Percentiles rank a stretch among this genome's conserved stretches.
Conservation (phyloP, 805 yeast species). For the Kodamaea lidongshanica region DNA sequence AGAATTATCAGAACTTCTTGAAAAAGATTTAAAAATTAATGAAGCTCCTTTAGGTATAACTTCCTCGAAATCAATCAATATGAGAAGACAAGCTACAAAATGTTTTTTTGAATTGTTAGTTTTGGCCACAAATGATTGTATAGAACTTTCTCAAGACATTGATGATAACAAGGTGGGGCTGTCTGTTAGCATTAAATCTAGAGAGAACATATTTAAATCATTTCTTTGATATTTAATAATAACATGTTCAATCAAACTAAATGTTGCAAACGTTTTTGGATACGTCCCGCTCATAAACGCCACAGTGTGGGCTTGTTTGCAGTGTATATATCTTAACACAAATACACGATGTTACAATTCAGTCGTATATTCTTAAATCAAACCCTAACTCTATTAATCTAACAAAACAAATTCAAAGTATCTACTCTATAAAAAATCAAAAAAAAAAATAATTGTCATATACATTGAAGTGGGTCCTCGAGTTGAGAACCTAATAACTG, state of each 20-base stretch:
- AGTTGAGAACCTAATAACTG: neutral
- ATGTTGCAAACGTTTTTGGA: too few species aligned
- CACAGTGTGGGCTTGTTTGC: too few species aligned
- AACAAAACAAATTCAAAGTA: too few species aligned
- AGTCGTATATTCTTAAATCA: too few species aligned
- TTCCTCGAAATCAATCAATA: slow-evolving; percentile 22
- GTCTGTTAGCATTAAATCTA: slow-evolving; percentile 47
- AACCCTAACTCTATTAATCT: too few species aligned
- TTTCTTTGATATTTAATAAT: slow-evolving; percentile 14
- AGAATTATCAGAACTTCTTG: slow-evolving; percentile 36
- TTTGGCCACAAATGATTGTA: slow-evolving; percentile 69
- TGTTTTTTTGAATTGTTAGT: slow-evolving; percentile 80
- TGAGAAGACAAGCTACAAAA: slow-evolving; percentile 57
- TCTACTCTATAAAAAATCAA: too few species aligned
- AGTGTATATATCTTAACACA: too few species aligned
- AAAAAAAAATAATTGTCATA: too few species aligned
- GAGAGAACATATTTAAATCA: slow-evolving; percentile 29
- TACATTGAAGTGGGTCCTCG: neutral
- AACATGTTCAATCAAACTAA: slow-evolving; percentile 1
- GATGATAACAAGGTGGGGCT: slow-evolving; percentile 42
- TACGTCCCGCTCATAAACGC: too few species aligned
- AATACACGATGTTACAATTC: too few species aligned
- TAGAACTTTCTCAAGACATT: slow-evolving; percentile 51
- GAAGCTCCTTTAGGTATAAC: slow-evolving; percentile 20
- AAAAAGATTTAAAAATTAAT: slow-evolving; percentile 23